Percentiles rank a stretch among this genome's conserved stretches.
Evolutionary conservation across 2,329 filamentous ascomycete species (phyloP).

Genomic region (Hymenoscyphus scutula): DNA sequence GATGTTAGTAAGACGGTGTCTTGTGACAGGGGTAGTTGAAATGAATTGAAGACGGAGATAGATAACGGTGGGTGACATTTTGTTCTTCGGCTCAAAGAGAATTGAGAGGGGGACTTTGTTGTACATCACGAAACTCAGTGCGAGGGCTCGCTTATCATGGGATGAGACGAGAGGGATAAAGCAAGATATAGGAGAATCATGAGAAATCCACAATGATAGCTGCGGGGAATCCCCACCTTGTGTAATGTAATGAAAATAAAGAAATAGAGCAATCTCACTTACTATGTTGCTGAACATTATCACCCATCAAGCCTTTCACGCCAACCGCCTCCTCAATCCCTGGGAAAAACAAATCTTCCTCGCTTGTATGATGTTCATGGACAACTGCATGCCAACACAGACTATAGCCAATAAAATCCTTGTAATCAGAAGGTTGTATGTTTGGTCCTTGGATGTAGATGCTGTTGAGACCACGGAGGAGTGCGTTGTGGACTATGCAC

Average conservation of each 20-base stretch:
- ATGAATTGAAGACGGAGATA: too few species aligned
- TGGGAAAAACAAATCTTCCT: slow-evolving; percentile 56
- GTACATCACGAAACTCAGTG: too few species aligned
- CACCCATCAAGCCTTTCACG: slow-evolving; percentile 50
- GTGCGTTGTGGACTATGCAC: slow-evolving; percentile 59
- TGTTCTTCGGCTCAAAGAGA: too few species aligned
- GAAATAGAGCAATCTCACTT: slow-evolving; percentile 29
- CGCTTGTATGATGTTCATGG: slow-evolving; percentile 58
- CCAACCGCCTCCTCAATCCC: slow-evolving; percentile 49
- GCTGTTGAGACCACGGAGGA: slow-evolving; percentile 61
- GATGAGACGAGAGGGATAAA: too few species aligned
- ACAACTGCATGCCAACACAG: slow-evolving; percentile 59
- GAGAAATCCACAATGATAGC: too few species aligned
- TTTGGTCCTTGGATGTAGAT: slow-evolving; percentile 58
- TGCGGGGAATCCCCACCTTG: too few species aligned
- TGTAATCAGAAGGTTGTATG: slow-evolving; percentile 49
- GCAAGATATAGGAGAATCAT: neutral
- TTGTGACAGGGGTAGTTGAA: too few species aligned
- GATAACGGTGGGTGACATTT: too few species aligned
- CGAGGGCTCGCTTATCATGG: too few species aligned
- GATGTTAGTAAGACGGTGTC: slow-evolving; percentile 1
- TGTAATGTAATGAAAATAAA: too few species aligned
- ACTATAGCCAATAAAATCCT: slow-evolving; percentile 56
- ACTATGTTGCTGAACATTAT: slow-evolving; percentile 56
- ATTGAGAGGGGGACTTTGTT: too few species aligned